These are phyloP conservation scores for Talaromyces marneffei DNA, from an alignment of 2,329 filamentous ascomycete genomes.

Conservation along the genomic window DNA sequence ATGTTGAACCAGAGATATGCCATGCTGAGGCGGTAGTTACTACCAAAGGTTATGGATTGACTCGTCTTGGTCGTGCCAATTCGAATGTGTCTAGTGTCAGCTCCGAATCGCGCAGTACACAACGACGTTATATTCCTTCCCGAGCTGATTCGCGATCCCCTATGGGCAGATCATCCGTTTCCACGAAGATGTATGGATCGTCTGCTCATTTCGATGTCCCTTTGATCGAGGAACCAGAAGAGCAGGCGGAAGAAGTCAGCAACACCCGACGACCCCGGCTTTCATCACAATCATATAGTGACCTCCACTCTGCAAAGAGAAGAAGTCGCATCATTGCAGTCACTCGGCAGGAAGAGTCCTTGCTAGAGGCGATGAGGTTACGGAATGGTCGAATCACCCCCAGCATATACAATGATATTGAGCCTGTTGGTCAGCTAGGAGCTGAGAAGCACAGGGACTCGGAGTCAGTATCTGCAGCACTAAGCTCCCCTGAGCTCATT, in stretches of 20 bases:
- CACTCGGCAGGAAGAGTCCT: constrained; percentile 48
- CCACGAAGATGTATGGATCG: constrained; percentile 22
- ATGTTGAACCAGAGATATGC: constrained; percentile 40
- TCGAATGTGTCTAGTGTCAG: constrained; percentile 21
- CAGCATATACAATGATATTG: constrained; percentile 30
- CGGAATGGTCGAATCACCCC: constrained; percentile 45
- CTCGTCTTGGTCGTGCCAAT: constrained; percentile 25
- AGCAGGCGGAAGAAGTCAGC: constrained; percentile 3
- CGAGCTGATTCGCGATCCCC: constrained; percentile 27
- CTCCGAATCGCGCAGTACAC: constrained; percentile 15
- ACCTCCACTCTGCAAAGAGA: constrained; percentile 22
- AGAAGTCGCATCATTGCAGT: constrained; percentile 48
- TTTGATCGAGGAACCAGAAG: constrained; percentile 30
- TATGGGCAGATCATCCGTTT: constrained; percentile 23
- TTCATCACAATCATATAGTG: background rate
- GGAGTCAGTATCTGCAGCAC: constrained; percentile 25
- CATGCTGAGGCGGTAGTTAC: constrained; percentile 37
- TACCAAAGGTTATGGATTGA: constrained; percentile 23
- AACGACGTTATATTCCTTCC: constrained; percentile 12
- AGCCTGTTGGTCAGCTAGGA: constrained; percentile 19
- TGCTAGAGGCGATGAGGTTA: constrained; percentile 47
- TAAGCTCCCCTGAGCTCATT: constrained; percentile 25
- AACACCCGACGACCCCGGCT: background rate
- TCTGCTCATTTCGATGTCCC: constrained; percentile 30
- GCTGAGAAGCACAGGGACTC: constrained; percentile 27